Base-by-base conservation (phyloP, 1,139 yeast species). In the Saccharomyces pastorianus region DNA sequence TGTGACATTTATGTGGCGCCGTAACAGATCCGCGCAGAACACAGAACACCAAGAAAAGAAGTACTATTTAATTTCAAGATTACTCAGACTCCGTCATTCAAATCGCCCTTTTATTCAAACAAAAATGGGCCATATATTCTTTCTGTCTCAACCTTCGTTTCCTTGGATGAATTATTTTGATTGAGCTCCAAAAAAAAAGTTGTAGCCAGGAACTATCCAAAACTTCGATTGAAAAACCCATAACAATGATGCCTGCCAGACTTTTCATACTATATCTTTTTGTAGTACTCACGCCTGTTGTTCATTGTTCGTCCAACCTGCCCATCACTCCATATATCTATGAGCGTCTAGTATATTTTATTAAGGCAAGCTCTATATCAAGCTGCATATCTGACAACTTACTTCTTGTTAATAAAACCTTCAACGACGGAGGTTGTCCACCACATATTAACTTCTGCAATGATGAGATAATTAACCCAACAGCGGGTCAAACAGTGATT, bases 401-500 rank as follows among this genome's bases (percentile, higher is more conserved):
- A 13, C 51, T 67, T 11, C 38, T 52, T 7, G 58, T 56, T 28
- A 61, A 60, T 13, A 60, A 53, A 48, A 57, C 64, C 3, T 57
- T 68, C 13, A 50, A 51, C 11, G 60, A 64, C 7, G 70, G 69
- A 14, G 71, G 66, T 1, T 68, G 71, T 54, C 71, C 71, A 1
- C 20, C 47, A 6, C 61, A 61, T 48, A 54, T 68, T 4, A 54
- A 59, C 14, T 68, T 68, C 51, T 68, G 71, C 42, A 56, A 63
- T 13, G 59, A 64, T 47, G 54, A 58, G 6, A 53, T 56, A 7
- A 56, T 56, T 6, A 62, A 65, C 42, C 66, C 68, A 2, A 63
- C 73, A 41, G 68, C 75, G 9, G 69, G 73, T 9, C 62, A 76
- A 6, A 63, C 76, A 2, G 60, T 68, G 28, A 68, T 75, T 6